Evolutionary conservation across 2,329 filamentous ascomycete species (phyloP).

Genomic region (Ceratocystis destructans): DNA sequence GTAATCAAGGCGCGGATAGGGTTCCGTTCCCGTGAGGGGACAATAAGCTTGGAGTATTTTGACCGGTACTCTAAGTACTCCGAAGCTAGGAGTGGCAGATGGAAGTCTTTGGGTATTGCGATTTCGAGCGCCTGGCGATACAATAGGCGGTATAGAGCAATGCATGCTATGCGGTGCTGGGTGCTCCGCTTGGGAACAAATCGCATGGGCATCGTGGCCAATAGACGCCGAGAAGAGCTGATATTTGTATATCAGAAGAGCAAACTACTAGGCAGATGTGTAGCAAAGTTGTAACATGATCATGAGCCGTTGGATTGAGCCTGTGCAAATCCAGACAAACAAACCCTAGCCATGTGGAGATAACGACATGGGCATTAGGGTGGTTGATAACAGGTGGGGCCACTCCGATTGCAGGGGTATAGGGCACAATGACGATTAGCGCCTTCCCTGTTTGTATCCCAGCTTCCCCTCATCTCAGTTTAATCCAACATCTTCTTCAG

Average conservation of each 20-base stretch:
- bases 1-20: slow-evolving; percentile 46
- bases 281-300: not conserved
- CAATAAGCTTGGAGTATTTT: not conserved
- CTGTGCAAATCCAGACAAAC: not conserved
- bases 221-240: not conserved
- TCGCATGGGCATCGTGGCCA: slow-evolving; percentile 24
- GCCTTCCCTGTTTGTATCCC: not conserved
- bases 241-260: not conserved
- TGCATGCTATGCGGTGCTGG: slow-evolving; percentile 42
- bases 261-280: not conserved
- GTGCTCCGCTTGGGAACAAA: slow-evolving; percentile 38
- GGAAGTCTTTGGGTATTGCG: slow-evolving; percentile 35
- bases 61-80: slow-evolving; percentile 3
- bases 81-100: slow-evolving; percentile 15
- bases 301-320: not conserved
- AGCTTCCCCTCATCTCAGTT: not conserved
- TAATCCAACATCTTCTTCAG: not conserved
- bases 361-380: not conserved
- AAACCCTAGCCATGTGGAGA: not conserved
- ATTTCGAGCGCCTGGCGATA: slow-evolving; percentile 43
- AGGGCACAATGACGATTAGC: slow-evolving; percentile 5
- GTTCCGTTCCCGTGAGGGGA: slow-evolving; percentile 23
- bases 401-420: not conserved
- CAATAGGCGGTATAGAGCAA: slow-evolving; percentile 60
- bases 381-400: not conserved